A percentile compares a stretch with the other conserved stretches of the same genome.
Conservation (phyloP, 306 rosid species). For the Morella rubra region DNA sequence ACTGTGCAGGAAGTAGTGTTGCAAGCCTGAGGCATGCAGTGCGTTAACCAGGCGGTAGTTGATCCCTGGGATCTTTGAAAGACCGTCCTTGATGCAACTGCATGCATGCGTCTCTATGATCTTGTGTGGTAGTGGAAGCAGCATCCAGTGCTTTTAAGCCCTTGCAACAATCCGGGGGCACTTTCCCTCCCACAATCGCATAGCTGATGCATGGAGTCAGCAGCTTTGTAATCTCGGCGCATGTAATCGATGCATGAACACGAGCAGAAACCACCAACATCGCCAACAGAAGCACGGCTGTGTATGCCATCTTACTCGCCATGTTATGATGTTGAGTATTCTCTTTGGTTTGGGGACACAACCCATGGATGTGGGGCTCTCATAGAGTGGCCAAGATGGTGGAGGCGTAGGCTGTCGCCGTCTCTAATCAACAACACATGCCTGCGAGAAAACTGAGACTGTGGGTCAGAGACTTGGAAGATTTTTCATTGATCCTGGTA, state of each 20-base stretch:
- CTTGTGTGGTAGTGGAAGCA: slow-evolving; percentile 34
- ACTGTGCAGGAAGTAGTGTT: slow-evolving; percentile 45
- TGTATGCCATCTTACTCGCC: slow-evolving; percentile 23
- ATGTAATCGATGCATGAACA: slow-evolving; percentile 34
- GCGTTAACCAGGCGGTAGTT: slow-evolving; percentile 38
- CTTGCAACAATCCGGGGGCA: slow-evolving; percentile 50
- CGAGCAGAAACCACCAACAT: slow-evolving; percentile 15
- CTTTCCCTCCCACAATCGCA: slow-evolving; percentile 52
- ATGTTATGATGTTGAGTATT: background rate
- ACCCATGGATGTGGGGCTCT: background rate
- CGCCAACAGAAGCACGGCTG: slow-evolving; percentile 30
- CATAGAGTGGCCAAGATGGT: slow-evolving; percentile 24
- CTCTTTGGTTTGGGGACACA: background rate
- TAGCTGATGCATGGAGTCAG: slow-evolving; percentile 61
- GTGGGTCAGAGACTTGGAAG: no score
- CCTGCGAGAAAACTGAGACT: slow-evolving; percentile 4
- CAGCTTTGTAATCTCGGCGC: slow-evolving; percentile 43
- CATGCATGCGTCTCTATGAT: slow-evolving; percentile 50
- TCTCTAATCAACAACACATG: background rate
- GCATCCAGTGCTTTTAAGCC: slow-evolving; percentile 49
- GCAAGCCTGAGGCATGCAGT: slow-evolving; percentile 36
- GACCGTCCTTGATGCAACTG: slow-evolving; percentile 48
- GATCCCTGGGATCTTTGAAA: slow-evolving; percentile 45
- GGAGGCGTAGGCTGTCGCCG: background rate
- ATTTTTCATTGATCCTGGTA: background rate